A percentile compares a stretch with the other conserved stretches of the same genome.
phyloP scores from a whole-genome alignment of 306 rosid genomes.

The Luffa aegyptiaca region DNA sequence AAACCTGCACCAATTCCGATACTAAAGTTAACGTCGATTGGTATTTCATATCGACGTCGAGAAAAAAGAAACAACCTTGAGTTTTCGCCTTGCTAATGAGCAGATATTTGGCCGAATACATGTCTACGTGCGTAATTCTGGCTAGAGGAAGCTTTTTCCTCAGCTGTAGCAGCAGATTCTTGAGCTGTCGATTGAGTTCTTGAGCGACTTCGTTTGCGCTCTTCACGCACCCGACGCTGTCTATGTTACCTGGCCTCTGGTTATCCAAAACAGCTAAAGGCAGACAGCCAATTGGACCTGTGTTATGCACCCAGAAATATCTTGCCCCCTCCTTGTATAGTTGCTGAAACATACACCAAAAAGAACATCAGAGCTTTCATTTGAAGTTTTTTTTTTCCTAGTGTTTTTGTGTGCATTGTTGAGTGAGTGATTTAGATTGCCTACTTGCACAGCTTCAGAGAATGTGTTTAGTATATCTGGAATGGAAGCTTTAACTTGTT shows the following conservation, averaged over 20 bases:
- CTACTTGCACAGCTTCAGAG: conserved; percentile 47
- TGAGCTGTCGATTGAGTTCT: conserved; percentile 65
- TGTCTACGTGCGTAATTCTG: conserved; percentile 58
- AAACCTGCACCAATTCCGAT: conserved; percentile 41
- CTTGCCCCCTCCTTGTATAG: conserved; percentile 67
- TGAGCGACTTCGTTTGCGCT: conserved; percentile 56
- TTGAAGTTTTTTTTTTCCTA: neutral
- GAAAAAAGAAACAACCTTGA: conserved; percentile 28
- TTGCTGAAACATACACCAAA: conserved; percentile 29
- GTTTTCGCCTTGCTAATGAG: conserved; percentile 46
- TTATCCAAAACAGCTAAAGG: conserved; percentile 38
- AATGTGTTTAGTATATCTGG: conserved; percentile 46
- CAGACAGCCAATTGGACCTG: conserved; percentile 79
- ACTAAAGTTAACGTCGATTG: neutral
- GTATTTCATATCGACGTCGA: neutral
- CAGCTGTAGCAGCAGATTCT: conserved; percentile 26
- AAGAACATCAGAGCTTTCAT: neutral
- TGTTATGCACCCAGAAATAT: conserved; percentile 70
- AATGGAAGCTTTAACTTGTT: conserved; percentile 54
- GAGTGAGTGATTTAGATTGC: conserved; percentile 1
- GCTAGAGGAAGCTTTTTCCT: conserved; percentile 42
- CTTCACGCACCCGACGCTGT: conserved; percentile 55
- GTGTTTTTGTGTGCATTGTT: neutral
- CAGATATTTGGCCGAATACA: conserved; percentile 55
- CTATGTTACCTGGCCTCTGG: conserved; percentile 37